A percentile compares a stretch with the other conserved stretches of the same genome.
Conservation (phyloP, 208 protist species). For the Tetramitus jugosus region DNA sequence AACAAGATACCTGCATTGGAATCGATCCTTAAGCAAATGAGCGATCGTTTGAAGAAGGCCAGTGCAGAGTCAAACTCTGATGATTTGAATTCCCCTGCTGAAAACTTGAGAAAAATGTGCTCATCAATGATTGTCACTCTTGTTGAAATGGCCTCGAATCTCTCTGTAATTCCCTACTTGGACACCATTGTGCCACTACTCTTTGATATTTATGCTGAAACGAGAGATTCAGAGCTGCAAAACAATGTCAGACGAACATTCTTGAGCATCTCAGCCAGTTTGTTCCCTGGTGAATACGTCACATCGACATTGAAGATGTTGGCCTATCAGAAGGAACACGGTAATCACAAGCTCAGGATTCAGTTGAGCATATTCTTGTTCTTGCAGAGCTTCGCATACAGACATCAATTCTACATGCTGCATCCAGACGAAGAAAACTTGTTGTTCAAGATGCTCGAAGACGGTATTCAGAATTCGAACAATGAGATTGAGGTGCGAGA, state of each 20-base stretch:
- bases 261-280: background rate
- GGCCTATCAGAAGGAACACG: background rate
- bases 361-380: background rate
- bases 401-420: slow-evolving; percentile 14
- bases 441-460: background rate
- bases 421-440: background rate
- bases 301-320: background rate
- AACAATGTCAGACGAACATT: background rate
- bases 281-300: background rate
- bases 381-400: slow-evolving; percentile 3
- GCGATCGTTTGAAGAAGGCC: no score
- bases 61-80: no score
- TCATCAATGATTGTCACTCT: no score
- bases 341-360: background rate
- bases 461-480: no score
- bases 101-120: no score
- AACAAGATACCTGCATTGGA: no score
- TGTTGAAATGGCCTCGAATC: no score
- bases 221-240: background rate
- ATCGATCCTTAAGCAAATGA: no score
- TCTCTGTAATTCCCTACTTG: no score
- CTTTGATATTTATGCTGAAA: background rate
- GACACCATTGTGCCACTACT: background rate
- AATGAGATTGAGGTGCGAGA: background rate
- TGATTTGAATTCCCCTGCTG: no score